Evolutionary conservation across 345 rosid species (phyloP).

Genomic region (Acer negundo): DNA sequence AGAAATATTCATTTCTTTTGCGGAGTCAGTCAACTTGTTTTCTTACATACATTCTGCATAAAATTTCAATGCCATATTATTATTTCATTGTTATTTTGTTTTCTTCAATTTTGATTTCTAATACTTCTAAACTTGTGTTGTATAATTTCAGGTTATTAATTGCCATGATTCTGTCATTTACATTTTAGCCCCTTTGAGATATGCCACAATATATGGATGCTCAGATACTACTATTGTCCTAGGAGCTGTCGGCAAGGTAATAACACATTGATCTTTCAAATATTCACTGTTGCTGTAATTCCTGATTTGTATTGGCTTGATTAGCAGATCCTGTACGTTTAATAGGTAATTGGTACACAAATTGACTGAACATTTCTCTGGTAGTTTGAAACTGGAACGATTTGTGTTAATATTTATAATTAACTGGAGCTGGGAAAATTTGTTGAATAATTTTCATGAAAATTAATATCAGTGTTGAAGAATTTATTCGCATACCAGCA

Average conservation of each 20-base stretch:
- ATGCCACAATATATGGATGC: conserved; percentile 92
- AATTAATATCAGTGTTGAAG: background rate
- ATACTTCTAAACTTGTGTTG: conserved; percentile 10
- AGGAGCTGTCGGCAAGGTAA: conserved; percentile 99
- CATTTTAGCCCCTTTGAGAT: conserved; percentile 89
- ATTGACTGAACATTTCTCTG: background rate
- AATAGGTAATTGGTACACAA: background rate
- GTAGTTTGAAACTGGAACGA: background rate
- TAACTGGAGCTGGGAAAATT: background rate
- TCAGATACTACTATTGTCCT: conserved; percentile 94
- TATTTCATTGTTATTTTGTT: background rate
- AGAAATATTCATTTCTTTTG: background rate
- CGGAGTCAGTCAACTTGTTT: background rate
- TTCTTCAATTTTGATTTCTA: conserved; percentile 14
- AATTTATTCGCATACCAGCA: background rate
- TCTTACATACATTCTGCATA: background rate
- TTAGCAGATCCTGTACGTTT: conserved; percentile 4
- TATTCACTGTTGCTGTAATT: conserved; percentile 2
- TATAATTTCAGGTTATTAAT: conserved; percentile 74
- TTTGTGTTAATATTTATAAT: background rate
- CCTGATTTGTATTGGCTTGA: conserved; percentile 1
- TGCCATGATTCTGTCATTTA: conserved; percentile 96
- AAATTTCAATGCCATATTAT: background rate
- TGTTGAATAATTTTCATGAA: background rate
- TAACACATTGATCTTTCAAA: conserved; percentile 5